phyloP scores from a whole-genome alignment of 2,329 filamentous ascomycete species.

The Juglanconis sp. region DNA sequence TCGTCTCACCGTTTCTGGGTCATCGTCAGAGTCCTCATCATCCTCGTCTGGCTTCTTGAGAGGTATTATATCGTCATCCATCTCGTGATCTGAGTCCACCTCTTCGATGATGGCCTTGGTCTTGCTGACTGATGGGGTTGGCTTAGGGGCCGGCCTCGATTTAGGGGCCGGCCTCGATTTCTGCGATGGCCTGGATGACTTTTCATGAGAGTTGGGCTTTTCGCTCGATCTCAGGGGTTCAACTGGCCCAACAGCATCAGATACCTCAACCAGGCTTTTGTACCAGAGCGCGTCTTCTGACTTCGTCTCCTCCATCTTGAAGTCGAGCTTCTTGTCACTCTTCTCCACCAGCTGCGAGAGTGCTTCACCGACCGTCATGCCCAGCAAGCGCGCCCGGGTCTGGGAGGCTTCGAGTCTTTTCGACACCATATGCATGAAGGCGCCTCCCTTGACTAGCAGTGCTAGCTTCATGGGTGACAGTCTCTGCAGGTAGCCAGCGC shows the following conservation, averaged over 20 bases:
- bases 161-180: conserved; percentile 30
- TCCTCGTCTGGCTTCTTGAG: conserved; percentile 89
- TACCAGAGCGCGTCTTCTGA: conserved; percentile 74
- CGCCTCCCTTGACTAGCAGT: conserved; percentile 66
- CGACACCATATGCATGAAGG: conserved; percentile 76
- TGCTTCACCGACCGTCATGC: conserved; percentile 81
- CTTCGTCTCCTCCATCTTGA: conserved; percentile 76
- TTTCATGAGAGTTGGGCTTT: conserved; percentile 11
- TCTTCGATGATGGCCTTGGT: conserved; percentile 58
- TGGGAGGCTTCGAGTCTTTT: conserved; percentile 81
- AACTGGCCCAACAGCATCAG: conserved; percentile 61
- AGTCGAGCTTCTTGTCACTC: conserved; percentile 71
- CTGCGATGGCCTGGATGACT: conserved; percentile 24
- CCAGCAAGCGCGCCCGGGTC: conserved; percentile 71
- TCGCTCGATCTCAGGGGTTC: conserved; percentile 40
- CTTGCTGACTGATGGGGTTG: conserved; percentile 30
- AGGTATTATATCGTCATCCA: conserved; percentile 66
- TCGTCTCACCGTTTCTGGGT: conserved; percentile 79
- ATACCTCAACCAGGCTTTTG: conserved; percentile 58
- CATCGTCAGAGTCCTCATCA: conserved; percentile 86
- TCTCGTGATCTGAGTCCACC: conserved; percentile 56
- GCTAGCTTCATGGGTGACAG: conserved; percentile 63
- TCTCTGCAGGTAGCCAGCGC: conserved; percentile 72
- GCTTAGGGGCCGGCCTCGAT: conserved; percentile 25
- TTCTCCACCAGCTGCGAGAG: conserved; percentile 63